These are phyloP conservation scores for Umbelopsis isabellina DNA, from an alignment of 192 early-diverging fungal species.

Conservation along the genomic window DNA sequence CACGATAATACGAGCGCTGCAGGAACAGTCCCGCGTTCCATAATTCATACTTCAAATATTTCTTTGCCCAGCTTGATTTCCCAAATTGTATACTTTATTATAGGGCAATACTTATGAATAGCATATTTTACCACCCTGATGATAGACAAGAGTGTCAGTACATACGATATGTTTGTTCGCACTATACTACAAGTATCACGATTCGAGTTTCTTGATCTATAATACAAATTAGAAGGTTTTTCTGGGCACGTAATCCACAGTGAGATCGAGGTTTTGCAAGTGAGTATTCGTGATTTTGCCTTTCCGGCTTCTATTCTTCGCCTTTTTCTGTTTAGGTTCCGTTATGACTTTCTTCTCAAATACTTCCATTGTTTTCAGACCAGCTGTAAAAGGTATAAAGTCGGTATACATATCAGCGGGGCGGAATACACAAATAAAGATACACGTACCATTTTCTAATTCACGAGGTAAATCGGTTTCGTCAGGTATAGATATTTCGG, in stretches of 20 bases:
- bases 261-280: constrained; percentile 71
- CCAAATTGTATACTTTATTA: no score
- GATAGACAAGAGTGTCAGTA: no score
- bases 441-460: constrained; percentile 56
- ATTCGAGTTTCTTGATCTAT: no score
- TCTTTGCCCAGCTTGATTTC: no score
- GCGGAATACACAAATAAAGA: background rate
- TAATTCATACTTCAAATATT: no score
- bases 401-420: background rate
- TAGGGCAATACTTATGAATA: no score
- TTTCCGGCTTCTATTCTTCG: constrained; percentile 64
- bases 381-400: constrained; percentile 44
- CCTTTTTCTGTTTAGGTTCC: constrained; percentile 57
- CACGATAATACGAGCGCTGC: background rate
- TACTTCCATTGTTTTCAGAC: constrained; percentile 73
- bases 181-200: no score
- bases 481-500: constrained; percentile 66
- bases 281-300: constrained; percentile 84
- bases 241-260: constrained; percentile 67
- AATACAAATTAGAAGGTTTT: constrained; percentile 17
- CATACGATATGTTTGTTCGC: no score
- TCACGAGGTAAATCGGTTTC: constrained; percentile 73
- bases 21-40: constrained; percentile 16
- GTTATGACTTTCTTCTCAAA: constrained; percentile 63
- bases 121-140: no score